These are phyloP conservation scores for Diplodia mutila DNA, from an alignment of 2,329 filamentous ascomycete species.

Conservation along the genomic window DNA sequence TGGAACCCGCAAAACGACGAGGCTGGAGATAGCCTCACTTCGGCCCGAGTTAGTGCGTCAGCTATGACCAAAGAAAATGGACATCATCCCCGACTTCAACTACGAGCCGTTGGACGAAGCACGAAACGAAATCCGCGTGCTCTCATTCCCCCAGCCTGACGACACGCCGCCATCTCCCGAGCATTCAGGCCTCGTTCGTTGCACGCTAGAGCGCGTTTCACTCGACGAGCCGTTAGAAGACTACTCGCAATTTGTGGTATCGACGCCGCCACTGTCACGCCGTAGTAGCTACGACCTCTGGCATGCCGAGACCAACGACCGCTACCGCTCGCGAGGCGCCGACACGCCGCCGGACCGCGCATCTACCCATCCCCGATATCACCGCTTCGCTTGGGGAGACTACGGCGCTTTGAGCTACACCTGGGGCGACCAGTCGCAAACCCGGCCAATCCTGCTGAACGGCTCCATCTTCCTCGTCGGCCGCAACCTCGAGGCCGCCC, in stretches of 20 bases:
- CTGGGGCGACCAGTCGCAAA: background rate
- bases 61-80: too few relatives aligned
- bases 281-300: slow-evolving; percentile 4
- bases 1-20: too few relatives aligned
- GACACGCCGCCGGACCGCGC: background rate
- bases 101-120: slow-evolving; percentile 3
- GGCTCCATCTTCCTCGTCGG: background rate
- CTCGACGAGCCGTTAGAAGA: background rate
- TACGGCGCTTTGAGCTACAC: slow-evolving; percentile 21
- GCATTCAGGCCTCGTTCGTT: background rate
- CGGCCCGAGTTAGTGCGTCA: too few relatives aligned
- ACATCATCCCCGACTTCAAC: background rate
- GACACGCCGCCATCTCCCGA: background rate
- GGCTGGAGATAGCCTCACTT: too few relatives aligned
- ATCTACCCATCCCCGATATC: background rate
- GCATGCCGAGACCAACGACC: background rate
- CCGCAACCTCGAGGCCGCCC: slow-evolving; percentile 7
- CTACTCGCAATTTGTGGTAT: background rate
- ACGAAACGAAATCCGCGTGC: slow-evolving; percentile 1
- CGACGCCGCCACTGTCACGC: background rate
- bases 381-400: slow-evolving; percentile 19
- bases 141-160: background rate
- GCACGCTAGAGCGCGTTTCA: background rate
- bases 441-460: background rate
- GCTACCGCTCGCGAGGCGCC: background rate